Evolutionary conservation across 768 basidiomycete genomes (phyloP), one percentile per base, ranked within the genome.

Genomic region (Multifurca ochricompacta): DNA sequence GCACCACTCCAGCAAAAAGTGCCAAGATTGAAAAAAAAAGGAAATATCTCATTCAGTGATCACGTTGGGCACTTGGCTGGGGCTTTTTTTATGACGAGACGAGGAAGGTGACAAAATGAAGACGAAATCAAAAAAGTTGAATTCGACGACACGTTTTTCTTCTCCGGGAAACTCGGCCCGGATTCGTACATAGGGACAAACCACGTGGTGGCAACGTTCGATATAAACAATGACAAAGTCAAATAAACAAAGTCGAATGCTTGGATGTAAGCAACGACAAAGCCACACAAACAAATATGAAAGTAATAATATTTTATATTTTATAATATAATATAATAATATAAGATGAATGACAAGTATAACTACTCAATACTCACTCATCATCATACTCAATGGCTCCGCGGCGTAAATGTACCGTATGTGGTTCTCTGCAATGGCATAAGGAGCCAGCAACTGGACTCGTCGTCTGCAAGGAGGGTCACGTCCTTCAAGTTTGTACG

Each of bases 401-500:
- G 14, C 77, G 80, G 50, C 75, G 74, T 59, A 77, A 80, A 40
- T 95, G 92, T 65, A 74, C 79, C 0, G 77, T 84, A 19, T 96
- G 93, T 65, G 82, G 87, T 8, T 93, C 91, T 21, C 80, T 79
- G 46, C 80, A 85, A 66, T 96, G 91, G 91, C 82, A 88, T 63
- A 93, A 90, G 64, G 89, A 91, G 55, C 80, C 82, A 10, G 77
- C 82, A 0, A 86, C 83, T 32, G 93, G 93, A 1, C 73, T 86
- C 39, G 78, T 93, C 39, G 83, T 85, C 2, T 96, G 93, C 68
- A 87, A 83, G 60, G 93, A 96, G 65, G 93, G 93, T 9, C 93
- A 96, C 67, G 79, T 95, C 56, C 77, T 92, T 28, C 87, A 91
- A 77, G 91, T 91, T 66, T 23, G 60, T 43, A 11, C 27, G 8